phyloP scores from a whole-genome alignment of 306 rosid species.

The Alnus rubra region DNA sequence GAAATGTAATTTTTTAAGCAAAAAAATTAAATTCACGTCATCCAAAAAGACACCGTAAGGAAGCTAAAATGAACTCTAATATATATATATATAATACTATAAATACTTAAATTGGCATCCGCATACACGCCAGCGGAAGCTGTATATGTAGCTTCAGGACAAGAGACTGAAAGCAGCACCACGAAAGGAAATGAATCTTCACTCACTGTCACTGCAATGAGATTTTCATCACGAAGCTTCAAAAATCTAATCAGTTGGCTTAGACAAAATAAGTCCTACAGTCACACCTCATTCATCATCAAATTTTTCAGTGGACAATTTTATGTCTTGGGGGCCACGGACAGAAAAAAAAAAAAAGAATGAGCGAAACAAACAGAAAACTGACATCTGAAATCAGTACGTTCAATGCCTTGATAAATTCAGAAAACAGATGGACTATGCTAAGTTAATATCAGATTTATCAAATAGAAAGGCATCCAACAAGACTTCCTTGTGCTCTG shows the following conservation, averaged over 20 bases:
- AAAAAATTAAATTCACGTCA: no score
- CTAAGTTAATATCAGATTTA: constrained; percentile 4
- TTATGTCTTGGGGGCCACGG: not conserved
- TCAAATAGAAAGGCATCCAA: constrained; percentile 25
- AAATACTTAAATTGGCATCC: not conserved
- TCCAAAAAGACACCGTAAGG: no score
- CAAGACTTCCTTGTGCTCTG: constrained; percentile 20
- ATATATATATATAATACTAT: no score
- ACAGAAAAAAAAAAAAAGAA: not conserved
- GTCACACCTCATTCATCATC: not conserved
- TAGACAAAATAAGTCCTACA: not conserved
- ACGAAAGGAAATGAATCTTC: not conserved
- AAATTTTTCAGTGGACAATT: not conserved
- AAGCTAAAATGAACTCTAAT: no score
- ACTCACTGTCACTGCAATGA: not conserved
- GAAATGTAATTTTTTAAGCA: no score
- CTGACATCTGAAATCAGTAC: constrained; percentile 8
- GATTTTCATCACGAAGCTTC: not conserved
- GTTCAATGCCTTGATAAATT: constrained; percentile 18
- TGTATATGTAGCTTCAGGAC: not conserved
- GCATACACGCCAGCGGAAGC: not conserved
- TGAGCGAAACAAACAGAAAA: not conserved
- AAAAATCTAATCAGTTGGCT: not conserved
- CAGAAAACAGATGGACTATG: constrained; percentile 19
- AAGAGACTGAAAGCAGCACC: not conserved